Evolutionary conservation across 495 filamentous ascomycete species (phyloP), one percentile per base, ranked within the genome.

Genomic region (Glarea lozoyensis): DNA sequence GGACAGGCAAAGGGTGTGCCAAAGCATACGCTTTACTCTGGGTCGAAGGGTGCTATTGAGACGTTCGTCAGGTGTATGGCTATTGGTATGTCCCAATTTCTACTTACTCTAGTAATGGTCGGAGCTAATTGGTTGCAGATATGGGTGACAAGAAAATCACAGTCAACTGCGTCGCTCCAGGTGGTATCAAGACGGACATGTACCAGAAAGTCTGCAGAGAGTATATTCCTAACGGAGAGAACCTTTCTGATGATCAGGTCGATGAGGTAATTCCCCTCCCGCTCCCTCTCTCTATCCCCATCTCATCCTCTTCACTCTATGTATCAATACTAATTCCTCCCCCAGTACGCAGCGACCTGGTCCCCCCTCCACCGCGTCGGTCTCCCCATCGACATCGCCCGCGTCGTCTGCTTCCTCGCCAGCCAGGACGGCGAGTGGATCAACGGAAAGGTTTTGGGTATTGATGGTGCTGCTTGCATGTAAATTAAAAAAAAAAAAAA

Each of bases 171-270:
- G 74, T 88, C 33, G 84, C 84, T 0, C 84, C 84, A 0, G 84
- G 81, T n/a, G 84, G 83, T 10, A 77, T 87, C 62, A 84, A 84
- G 73, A 80, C 71, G 31, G 84, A 90, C 55, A 90, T 88, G 84
- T 86, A 76, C 60, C 62, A 74, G 27, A 66, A 75, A 48, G 79
- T 80, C 53, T 70, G 73, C 13, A 75, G 76, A 70, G 70, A 80
- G 43, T 84, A 86, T 51, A 68, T 75, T 24, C 75, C 75, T 6
- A 70, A 66, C 40, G 67, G 63, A 21, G 53, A 65, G 23, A 58
- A 63, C 40, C 62, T 60, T 10, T 56, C 52, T 3, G 44, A 67
- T 1, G 65, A 70, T 41, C 54, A 67, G 15, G 63, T 72, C 12
- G 68, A 71, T 35, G 44, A 57, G 42, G 64, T 59, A 6, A 45